phyloP scores from a whole-genome alignment of 2,329 filamentous ascomycete species.

The Teratosphaeria gauchensis region DNA sequence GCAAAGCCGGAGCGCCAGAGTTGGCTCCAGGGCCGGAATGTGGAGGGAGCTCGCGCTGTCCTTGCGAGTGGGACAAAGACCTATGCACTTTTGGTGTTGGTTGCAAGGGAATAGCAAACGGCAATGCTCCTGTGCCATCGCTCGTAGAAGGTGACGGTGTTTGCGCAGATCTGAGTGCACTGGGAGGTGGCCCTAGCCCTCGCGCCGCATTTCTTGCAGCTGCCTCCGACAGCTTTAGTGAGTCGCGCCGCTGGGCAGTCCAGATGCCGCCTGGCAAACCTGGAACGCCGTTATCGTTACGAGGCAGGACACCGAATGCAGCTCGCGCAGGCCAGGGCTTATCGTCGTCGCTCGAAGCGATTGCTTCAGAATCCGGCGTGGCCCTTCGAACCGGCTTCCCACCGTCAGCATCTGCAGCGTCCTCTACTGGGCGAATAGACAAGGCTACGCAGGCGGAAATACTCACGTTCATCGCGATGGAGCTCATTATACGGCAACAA shows the following conservation, averaged over 20 bases:
- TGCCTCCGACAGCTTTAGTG: constrained; percentile 23
- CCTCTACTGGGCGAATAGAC: not conserved
- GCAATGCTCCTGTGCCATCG: constrained; percentile 51
- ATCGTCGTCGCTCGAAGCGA: constrained; percentile 93
- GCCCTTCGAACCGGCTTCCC: constrained; percentile 54
- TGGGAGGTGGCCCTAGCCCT: constrained; percentile 41
- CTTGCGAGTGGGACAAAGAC: constrained; percentile 85
- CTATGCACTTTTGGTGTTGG: constrained; percentile 88
- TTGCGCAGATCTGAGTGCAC: constrained; percentile 21
- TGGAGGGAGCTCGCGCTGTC: constrained; percentile 18
- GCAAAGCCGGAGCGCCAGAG: constrained; percentile 13
- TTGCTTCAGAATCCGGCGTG: constrained; percentile 86
- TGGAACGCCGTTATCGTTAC: constrained; percentile 26
- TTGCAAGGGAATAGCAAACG: constrained; percentile 78
- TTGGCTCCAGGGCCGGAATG: constrained; percentile 4
- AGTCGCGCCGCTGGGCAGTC: constrained; percentile 21
- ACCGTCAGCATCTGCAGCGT: constrained; percentile 1
- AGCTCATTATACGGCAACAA: not conserved
- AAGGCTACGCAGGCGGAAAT: not conserved
- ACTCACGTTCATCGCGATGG: constrained; percentile 16
- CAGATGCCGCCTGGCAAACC: constrained; percentile 33
- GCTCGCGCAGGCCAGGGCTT: constrained; percentile 42
- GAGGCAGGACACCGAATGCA: constrained; percentile 37
- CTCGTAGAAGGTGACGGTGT: constrained; percentile 25
- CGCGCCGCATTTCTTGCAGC: constrained; percentile 18